Conservation (phyloP, 139 green algal species). For the Haematococcus lacustris region DNA sequence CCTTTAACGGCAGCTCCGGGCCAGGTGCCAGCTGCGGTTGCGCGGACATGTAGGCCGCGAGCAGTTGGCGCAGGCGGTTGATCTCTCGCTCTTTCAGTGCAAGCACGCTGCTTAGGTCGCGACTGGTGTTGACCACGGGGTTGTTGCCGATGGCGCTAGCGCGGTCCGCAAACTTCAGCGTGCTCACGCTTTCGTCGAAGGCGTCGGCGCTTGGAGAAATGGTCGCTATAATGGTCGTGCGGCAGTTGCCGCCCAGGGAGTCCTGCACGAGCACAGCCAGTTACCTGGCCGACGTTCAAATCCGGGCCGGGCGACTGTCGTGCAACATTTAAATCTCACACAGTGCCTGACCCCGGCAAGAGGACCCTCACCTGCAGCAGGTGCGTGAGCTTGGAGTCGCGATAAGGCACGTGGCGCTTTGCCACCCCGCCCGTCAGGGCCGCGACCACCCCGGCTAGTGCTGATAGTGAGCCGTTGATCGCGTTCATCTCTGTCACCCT, state of each 20-base stretch:
- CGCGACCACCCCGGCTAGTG: slow-evolving; percentile 50
- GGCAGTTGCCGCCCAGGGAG: slow-evolving; percentile 23
- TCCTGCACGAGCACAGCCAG: slow-evolving; percentile 2
- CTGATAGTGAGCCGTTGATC: slow-evolving; percentile 56
- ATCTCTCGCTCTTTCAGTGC: slow-evolving; percentile 42
- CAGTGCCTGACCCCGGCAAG: not conserved
- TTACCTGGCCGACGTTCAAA: not conserved
- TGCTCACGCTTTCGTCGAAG: slow-evolving; percentile 49
- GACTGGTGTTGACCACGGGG: slow-evolving; percentile 35
- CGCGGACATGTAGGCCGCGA: slow-evolving; percentile 17
- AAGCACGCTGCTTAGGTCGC: slow-evolving; percentile 34
- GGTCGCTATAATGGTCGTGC: slow-evolving; percentile 43
- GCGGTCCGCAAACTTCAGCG: slow-evolving; percentile 47
- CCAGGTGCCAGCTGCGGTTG: not conserved
- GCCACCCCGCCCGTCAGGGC: slow-evolving; percentile 32
- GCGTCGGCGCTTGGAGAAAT: slow-evolving; percentile 25
- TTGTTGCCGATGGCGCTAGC: slow-evolving; percentile 40
- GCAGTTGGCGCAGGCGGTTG: slow-evolving; percentile 31
- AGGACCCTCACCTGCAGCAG: slow-evolving; percentile 61
- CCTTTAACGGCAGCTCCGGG: not conserved
- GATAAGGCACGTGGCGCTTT: slow-evolving; percentile 51
- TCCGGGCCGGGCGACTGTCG: not conserved
- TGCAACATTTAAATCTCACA: not conserved
- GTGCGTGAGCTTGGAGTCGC: slow-evolving; percentile 68
- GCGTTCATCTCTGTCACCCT: slow-evolving; percentile 62